These are phyloP conservation scores for Candida ponderosae DNA, from an alignment of 805 yeast genomes.

Conservation along the genomic window DNA sequence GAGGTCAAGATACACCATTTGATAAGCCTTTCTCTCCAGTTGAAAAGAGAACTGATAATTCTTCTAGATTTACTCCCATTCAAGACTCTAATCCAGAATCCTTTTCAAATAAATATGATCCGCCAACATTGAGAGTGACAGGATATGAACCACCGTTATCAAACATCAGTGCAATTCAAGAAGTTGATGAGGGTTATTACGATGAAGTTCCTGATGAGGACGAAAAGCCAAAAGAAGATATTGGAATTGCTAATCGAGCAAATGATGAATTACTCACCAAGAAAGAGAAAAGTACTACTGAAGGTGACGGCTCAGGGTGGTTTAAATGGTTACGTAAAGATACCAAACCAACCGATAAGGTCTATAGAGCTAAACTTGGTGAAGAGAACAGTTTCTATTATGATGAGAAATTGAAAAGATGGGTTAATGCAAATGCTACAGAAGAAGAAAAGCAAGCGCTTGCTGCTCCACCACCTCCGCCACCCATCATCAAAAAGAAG, in stretches of 20 bases:
- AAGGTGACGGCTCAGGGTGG: conserved; percentile 31
- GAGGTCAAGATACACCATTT: not conserved
- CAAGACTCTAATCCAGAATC: not conserved
- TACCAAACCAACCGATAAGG: conserved; percentile 55
- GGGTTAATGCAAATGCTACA: conserved; percentile 70
- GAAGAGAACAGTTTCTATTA: conserved; percentile 65
- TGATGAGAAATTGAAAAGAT: conserved; percentile 77
- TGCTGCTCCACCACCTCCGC: conserved; percentile 72
- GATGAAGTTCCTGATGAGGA: conserved; percentile 37
- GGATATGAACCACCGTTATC: conserved; percentile 19
- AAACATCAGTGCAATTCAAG: conserved; percentile 10
- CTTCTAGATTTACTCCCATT: not conserved
- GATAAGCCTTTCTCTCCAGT: not conserved
- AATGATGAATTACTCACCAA: conserved; percentile 2
- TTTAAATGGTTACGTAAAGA: conserved; percentile 54
- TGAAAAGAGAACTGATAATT: not conserved
- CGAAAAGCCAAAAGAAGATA: conserved; percentile 28
- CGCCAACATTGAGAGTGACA: conserved; percentile 19
- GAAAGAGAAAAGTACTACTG: conserved; percentile 11
- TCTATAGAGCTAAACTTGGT: conserved; percentile 81
- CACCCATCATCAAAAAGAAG: conserved; percentile 31
- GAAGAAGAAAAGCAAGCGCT: conserved; percentile 56
- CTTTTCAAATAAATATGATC: conserved; percentile 14
- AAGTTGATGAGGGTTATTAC: conserved; percentile 37
- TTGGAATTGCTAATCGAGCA: conserved; percentile 16